Evolutionary conservation across 78 protist genomes (phyloP), one percentile per base, ranked within the genome.

Genomic region (Chrysochromulina tobinii): DNA sequence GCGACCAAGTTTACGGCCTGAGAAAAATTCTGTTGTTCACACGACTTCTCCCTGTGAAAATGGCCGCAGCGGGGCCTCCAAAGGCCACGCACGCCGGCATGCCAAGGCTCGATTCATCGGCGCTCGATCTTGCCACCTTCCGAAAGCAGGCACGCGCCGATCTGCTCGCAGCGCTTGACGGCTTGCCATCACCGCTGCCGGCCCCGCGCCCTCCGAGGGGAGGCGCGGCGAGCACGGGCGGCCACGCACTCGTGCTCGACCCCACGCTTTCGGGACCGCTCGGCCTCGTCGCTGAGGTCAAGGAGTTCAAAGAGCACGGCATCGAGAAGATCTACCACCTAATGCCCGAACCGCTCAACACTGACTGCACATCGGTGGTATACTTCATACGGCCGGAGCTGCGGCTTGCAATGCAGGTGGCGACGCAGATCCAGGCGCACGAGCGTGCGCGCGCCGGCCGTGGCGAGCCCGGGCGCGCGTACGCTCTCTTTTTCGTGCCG

Each of bases 171-270:
- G 50, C 27, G n/a, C 25, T 90, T 23, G 93, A 81, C 69, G 54
- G 15, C n/a, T 7, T 64, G 27, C 20, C 55, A 0, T 4, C 38
- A 23, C 68, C 64, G 23, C 23, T 14, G 64, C 23, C 23, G 23
- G 79, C 15, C 55, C 12, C 12, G 12, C n/a, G 79, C 79, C 38
- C 38, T 38, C 38, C 50, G 18, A 17, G 48, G 51, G 75, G 20
- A 58, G 21, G 77, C 72, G 1, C 51, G 38, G 38, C 38, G 38
- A 38, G 38, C 38, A 38, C 38, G 38, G 79, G 51, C 38, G 51
- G 59, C 57, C 93, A 90, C 72, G 96, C 93, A 55, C 95, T 97
- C 81, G 96, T 97, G 25, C 91, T 97, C 61, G 98, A 97, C 79
- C 95, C 93, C 75, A 53, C 92, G 54, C 69, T 97, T 20, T 91